A percentile compares a stretch with the other conserved stretches of the same genome.
Evolutionary conservation across 1,284 basidiomycete genomes (phyloP).

Genomic region (Bjerkandera adusta): DNA sequence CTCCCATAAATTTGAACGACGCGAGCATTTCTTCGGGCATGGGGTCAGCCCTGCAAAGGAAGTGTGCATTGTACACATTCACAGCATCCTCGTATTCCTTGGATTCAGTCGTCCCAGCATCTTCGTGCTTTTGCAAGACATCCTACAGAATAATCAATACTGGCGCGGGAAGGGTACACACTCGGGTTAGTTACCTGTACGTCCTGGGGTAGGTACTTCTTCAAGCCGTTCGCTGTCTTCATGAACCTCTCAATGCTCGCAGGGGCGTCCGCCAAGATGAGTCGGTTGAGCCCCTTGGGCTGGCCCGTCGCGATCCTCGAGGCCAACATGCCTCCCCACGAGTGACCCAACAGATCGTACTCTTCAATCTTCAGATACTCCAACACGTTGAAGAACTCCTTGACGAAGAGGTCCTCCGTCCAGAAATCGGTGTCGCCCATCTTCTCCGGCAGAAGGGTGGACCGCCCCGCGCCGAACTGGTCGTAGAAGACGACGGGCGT

Average conservation of each 20-base stretch:
- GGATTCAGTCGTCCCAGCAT: slow-evolving; percentile 23
- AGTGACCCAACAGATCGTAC: slow-evolving; percentile 34
- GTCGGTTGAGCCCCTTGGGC: slow-evolving; percentile 29
- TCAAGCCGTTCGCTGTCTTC: slow-evolving; percentile 19
- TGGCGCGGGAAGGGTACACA: not conserved
- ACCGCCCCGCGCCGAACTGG: slow-evolving; percentile 34
- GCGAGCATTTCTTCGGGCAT: slow-evolving; percentile 21
- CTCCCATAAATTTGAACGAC: slow-evolving; percentile 12
- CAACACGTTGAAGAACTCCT: slow-evolving; percentile 33
- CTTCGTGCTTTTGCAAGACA: slow-evolving; percentile 20
- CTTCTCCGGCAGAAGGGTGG: slow-evolving; percentile 27
- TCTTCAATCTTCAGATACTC: slow-evolving; percentile 25
- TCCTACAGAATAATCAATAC: not conserved
- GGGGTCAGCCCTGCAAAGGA: slow-evolving; percentile 27
- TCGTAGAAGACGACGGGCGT: slow-evolving; percentile 37
- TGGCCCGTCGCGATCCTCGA: slow-evolving; percentile 23
- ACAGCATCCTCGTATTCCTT: slow-evolving; percentile 28
- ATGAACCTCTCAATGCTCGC: slow-evolving; percentile 28
- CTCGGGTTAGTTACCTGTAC: slow-evolving; percentile 26
- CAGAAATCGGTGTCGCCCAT: slow-evolving; percentile 33
- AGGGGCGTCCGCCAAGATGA: slow-evolving; percentile 29
- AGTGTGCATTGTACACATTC: slow-evolving; percentile 22
- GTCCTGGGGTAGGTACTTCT: slow-evolving; percentile 24
- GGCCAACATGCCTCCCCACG: slow-evolving; percentile 35
- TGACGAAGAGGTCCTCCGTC: slow-evolving; percentile 33